phyloP scores from a whole-genome alignment of 139 green algal species.

The Desmodesmus armatus region DNA sequence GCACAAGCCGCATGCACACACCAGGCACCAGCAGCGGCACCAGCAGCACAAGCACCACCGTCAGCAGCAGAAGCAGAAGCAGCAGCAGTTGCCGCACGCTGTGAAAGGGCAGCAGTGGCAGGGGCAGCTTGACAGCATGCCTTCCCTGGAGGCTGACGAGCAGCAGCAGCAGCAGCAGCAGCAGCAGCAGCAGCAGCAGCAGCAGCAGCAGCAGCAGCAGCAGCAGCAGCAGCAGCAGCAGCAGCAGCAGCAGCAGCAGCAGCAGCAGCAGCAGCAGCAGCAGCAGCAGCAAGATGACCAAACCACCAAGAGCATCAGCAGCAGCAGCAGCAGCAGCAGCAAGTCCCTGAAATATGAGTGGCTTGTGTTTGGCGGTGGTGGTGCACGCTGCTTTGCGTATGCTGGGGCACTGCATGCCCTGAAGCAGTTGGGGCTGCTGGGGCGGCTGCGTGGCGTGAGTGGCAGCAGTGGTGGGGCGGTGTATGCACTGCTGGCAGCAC shows the following conservation, averaged over 20 bases:
- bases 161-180: not conserved
- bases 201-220: conserved; percentile 1
- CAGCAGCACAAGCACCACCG: not conserved
- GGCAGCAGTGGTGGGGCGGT: conserved; percentile 38
- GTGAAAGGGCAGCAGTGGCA: not conserved
- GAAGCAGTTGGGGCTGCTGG: conserved; percentile 22
- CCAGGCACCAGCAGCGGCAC: not conserved
- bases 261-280: not conserved
- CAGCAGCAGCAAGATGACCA: not conserved
- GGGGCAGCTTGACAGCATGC: not conserved
- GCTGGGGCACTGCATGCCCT: conserved; percentile 39
- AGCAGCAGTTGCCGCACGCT: not conserved
- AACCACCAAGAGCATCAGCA: not conserved
- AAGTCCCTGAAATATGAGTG: not conserved
- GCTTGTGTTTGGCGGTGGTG: conserved; percentile 43
- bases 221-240: not conserved
- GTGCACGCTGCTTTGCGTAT: conserved; percentile 38
- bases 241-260: not conserved
- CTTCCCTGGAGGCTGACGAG: not conserved
- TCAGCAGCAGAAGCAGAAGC: not conserved
- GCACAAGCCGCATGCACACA: too few relatives aligned
- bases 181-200: not conserved
- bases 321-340: conserved; percentile 15
- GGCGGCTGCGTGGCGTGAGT: not conserved
- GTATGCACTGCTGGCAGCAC: conserved; percentile 38